Percentiles rank a stretch among this genome's conserved stretches.
Evolutionary conservation across 108 stramenopile genomes (phyloP).

Genomic region (Conticribra guillardii): DNA sequence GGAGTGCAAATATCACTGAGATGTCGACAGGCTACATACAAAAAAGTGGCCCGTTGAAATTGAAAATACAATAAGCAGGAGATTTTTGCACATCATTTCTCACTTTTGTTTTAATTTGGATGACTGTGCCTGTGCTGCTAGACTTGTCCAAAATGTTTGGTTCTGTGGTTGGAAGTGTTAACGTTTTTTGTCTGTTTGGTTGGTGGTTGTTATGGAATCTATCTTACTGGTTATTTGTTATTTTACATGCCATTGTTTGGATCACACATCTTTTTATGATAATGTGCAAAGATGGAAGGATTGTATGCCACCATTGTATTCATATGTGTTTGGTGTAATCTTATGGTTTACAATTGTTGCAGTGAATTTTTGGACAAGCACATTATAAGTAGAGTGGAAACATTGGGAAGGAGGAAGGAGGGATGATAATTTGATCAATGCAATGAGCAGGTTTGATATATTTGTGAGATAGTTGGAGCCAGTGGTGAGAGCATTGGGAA

Average conservation of each 20-base stretch:
- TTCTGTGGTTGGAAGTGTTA: too few relatives aligned
- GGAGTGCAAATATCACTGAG: too few relatives aligned
- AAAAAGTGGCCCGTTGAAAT: too few relatives aligned
- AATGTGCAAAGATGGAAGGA: slow-evolving; percentile 90
- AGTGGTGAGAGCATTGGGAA: slow-evolving; percentile 66
- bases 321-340: slow-evolving; percentile 64
- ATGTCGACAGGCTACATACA: too few relatives aligned
- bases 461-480: slow-evolving; percentile 84
- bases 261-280: slow-evolving; percentile 78
- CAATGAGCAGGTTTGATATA: slow-evolving; percentile 86
- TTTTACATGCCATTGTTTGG: slow-evolving; percentile 46
- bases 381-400: slow-evolving; percentile 81
- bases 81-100: too few relatives aligned
- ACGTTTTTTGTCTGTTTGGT: too few relatives aligned
- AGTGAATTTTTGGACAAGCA: slow-evolving; percentile 78
- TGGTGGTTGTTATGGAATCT: too few relatives aligned
- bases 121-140: too few relatives aligned
- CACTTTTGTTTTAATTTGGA: too few relatives aligned
- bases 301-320: slow-evolving; percentile 57
- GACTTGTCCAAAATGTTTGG: too few relatives aligned
- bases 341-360: slow-evolving; percentile 94
- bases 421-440: slow-evolving; percentile 92
- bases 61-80: too few relatives aligned
- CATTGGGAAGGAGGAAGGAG: slow-evolving; percentile 90
- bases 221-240: too few relatives aligned